Evolutionary conservation across 1,284 basidiomycete species (phyloP), one percentile per base, ranked within the genome.

Genomic region (Rhodotorula sp.): DNA sequence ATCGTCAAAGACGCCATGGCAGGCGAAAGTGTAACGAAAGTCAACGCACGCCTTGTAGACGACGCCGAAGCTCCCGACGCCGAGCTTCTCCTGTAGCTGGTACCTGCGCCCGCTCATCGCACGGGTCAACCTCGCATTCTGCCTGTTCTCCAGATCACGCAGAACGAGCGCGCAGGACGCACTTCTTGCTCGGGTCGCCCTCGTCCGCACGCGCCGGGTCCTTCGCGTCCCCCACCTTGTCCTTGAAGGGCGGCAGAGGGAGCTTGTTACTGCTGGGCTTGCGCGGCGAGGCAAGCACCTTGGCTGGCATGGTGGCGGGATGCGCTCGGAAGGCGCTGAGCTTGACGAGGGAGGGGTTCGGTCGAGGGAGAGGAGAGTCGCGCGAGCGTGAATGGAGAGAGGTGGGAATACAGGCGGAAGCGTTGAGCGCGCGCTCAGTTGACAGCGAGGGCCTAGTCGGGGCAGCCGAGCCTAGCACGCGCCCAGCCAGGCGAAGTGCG

Each of bases 21-120:
- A 9, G 10, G 32, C 9, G 19, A 15, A 34, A 25, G 25, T 48
- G n/a, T 37, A n/a, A 10, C 15, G 39, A 36, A 64, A 56, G 51
- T 10, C 29, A 13, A 81, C 84, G 71, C 54, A 85, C 84, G 92
- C 94, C 84, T 97, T 97, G 88, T 93, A 99, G 63, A 99, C 96
- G 1, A 67, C 67, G 54, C 72, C 74, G 81, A 98, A 99, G 81
- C 91, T 94, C 51, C 96, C 96, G n/a, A 93, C 96, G 19, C 96
- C 96, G 39, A 99, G 87, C 82, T 96, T 97, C 83, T 98, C 94
- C 70, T 96, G 86, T 32, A 99, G 84, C 55, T 91, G 92, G 81
- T 98, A 98, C 39, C 66, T 69, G 51, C 1, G 34, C 55, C 8
- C 34, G 7, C 12, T 21, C 34, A 32, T 9, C 27, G 27, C 7